Base-by-base conservation (phyloP, 306 rosid genomes). In the Castanea crenata region DNA sequence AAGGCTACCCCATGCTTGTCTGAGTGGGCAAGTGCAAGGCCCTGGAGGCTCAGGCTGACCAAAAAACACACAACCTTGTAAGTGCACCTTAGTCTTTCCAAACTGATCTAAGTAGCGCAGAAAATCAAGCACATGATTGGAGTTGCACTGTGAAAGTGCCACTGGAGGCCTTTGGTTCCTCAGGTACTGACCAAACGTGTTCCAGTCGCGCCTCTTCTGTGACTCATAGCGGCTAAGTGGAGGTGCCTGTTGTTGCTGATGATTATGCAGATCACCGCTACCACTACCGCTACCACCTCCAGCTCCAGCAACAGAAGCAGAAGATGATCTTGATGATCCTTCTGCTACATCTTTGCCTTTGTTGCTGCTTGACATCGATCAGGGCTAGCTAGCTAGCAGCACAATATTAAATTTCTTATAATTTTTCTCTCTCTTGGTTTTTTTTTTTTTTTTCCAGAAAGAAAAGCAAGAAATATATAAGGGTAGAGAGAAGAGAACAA, bases 1-100 rank as follows among this genome's bases (percentile, higher is more conserved):
- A 0, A 89, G 90, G 84, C 92, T 89, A 4, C 92, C 92, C 92
- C 92, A 89, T n/a, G 92, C 92, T 83, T 89, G 92, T 59, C 85
- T 81, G 5, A 89, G 89, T 0, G 90, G 90, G 63, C 92, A 89
- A 68, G 87, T 78, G 58, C 92, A 89, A 38, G 92, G 92, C 0
- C 87, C 87, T 0, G 92, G 83, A 1, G 92, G 92, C 71, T 89
- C 88, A 0, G 90, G 83, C 74, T 86, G 87, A 23, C 92, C 92
- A n/a, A 86, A 89, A 35, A 82, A 89, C 18, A 77, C 82, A 55
- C 92, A 89, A 31, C 88, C 90, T 82, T 84, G 86, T 13, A 69
- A 65, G 80, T 89, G 92, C 80, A 89, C 92, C 56, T 89, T 89
- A 23, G 92, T 89, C 83, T 89, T 89, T 25, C 92, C 92, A 21